Conservation (phyloP, 164 flowering plant species). For the Dillenia turbinata region DNA sequence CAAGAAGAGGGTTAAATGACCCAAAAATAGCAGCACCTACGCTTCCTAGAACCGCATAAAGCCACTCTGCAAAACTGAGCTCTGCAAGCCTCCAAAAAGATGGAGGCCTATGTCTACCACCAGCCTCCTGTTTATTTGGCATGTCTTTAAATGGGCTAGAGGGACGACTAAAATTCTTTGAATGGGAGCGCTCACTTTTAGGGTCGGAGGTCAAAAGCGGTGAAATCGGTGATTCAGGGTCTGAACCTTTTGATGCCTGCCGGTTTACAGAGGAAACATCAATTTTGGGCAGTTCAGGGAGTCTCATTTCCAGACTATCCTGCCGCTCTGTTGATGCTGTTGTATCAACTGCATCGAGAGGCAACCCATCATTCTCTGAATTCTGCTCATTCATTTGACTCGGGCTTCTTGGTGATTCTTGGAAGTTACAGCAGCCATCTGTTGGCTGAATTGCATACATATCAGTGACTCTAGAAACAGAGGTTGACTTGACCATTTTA, state of each 20-base stretch:
- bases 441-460: conserved; percentile 29
- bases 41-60: conserved; percentile 93
- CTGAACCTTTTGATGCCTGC: conserved; percentile 65
- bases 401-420: conserved; percentile 46
- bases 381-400: conserved; percentile 57
- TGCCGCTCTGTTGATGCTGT: conserved; percentile 78
- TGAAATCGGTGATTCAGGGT: conserved; percentile 96
- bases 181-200: conserved; percentile 91
- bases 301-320: conserved; percentile 92
- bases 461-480: conserved; percentile 57
- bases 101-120: conserved; percentile 52
- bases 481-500: conserved; percentile 60
- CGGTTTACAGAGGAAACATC: conserved; percentile 63
- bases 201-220: conserved; percentile 96
- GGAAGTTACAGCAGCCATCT: conserved; percentile 36
- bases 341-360: conserved; percentile 54
- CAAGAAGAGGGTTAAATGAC: conserved; percentile 96
- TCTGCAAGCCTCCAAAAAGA: conserved; percentile 90
- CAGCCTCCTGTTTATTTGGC: conserved; percentile 33
- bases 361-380: conserved; percentile 56
- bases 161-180: conserved; percentile 92
- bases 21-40: conserved; percentile 96
- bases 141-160: conserved; percentile 53
- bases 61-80: conserved; percentile 97
- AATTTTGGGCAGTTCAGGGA: conserved; percentile 85